phyloP scores from a whole-genome alignment of 1,284 basidiomycete species.

The Ceratobasidium theobromae region DNA sequence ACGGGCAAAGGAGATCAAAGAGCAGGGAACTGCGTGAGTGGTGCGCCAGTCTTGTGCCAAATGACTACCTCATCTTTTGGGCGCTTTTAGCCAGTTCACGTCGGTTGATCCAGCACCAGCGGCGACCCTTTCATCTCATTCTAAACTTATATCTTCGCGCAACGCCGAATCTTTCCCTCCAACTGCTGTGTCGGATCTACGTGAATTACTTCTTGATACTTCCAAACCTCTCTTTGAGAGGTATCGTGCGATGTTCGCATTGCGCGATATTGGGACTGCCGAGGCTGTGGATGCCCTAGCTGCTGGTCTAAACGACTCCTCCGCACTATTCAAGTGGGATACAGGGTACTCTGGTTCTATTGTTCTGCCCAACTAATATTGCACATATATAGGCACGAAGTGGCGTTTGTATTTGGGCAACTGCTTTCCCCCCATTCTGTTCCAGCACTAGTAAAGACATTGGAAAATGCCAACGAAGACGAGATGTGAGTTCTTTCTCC shows the following conservation, averaged over 20 bases:
- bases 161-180: constrained; percentile 44
- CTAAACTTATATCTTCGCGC: constrained; percentile 43
- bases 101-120: constrained; percentile 96
- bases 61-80: background rate
- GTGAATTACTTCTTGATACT: constrained; percentile 66
- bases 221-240: constrained; percentile 83
- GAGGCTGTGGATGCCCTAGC: constrained; percentile 89
- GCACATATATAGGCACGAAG: constrained; percentile 72
- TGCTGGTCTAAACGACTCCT: constrained; percentile 82
- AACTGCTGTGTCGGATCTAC: constrained; percentile 59
- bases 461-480: constrained; percentile 73
- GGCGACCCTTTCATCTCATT: constrained; percentile 43
- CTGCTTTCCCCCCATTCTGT: constrained; percentile 88
- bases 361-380: background rate
- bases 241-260: constrained; percentile 97
- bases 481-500: constrained; percentile 59
- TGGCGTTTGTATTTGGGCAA: constrained; percentile 98
- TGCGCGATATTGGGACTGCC: constrained; percentile 82
- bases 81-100: constrained; percentile 61
- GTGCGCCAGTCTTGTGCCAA: background rate
- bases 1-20: constrained; percentile 32
- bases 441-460: constrained; percentile 77
- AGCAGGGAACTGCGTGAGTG: constrained; percentile 24
- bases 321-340: constrained; percentile 86
- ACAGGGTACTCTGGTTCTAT: background rate